Evolutionary conservation across 805 yeast genomes (phyloP).

Genomic region (Saccharomycodes ludwigii): DNA sequence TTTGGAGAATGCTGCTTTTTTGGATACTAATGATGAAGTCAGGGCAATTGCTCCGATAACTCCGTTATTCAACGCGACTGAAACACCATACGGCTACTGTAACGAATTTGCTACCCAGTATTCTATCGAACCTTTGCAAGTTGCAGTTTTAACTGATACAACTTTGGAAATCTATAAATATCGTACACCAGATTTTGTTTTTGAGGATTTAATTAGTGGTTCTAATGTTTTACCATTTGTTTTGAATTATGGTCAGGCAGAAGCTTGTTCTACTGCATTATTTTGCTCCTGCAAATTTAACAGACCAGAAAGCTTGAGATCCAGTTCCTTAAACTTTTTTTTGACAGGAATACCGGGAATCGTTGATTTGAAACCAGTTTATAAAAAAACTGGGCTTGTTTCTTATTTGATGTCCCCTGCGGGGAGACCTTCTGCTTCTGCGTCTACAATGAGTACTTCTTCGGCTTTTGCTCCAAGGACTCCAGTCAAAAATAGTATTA

Average conservation of each 20-base stretch:
- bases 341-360: conserved; percentile 30
- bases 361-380: conserved; percentile 30
- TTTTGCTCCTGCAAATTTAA: conserved; percentile 70
- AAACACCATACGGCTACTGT: conserved; percentile 70
- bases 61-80: conserved; percentile 57
- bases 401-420: conserved; percentile 19
- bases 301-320: conserved; percentile 37
- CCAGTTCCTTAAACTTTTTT: conserved; percentile 32
- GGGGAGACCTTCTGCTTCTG: conserved; percentile 13
- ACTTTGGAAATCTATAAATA: conserved; percentile 69
- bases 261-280: conserved; percentile 81
- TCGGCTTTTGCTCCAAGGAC: conserved; percentile 3
- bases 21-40: conserved; percentile 47
- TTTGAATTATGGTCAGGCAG: conserved; percentile 73
- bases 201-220: conserved; percentile 42
- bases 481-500: neutral
- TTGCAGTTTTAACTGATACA: conserved; percentile 72
- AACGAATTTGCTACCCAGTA: conserved; percentile 84
- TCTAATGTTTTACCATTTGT: conserved; percentile 45
- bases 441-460: conserved; percentile 8
- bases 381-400: conserved; percentile 21
- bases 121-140: conserved; percentile 46
- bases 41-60: conserved; percentile 66
- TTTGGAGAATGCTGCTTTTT: conserved; percentile 70
- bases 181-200: conserved; percentile 67